These are phyloP conservation scores for Aspergillus ruber DNA, from an alignment of 2,329 filamentous ascomycete species.

Conservation along the genomic window DNA sequence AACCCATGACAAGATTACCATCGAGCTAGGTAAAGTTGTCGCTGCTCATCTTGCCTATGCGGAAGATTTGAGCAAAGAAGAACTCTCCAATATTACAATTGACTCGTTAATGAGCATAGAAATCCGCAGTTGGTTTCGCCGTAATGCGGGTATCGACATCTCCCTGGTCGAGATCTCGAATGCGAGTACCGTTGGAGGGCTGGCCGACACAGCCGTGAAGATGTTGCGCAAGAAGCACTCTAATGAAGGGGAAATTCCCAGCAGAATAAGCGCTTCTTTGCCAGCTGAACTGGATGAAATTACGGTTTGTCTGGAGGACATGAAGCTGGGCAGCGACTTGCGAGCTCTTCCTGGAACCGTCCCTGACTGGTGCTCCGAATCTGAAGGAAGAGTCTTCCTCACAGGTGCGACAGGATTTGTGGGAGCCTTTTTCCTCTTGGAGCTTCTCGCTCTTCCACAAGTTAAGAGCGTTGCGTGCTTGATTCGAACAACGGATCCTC, in stretches of 20 bases:
- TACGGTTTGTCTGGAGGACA: constrained; percentile 3
- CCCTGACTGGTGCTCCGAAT: constrained; percentile 4
- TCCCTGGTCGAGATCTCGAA: constrained; percentile 52
- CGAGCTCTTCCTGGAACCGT: constrained; percentile 1
- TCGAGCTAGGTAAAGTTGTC: constrained; percentile 8
- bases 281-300: not conserved
- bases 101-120: constrained; percentile 26
- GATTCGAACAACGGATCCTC: constrained; percentile 5
- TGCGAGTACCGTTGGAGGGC: constrained; percentile 11
- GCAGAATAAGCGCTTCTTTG: too few relatives aligned
- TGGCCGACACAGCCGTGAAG: constrained; percentile 9
- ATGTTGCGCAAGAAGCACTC: constrained; percentile 9
- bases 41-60: constrained; percentile 5
- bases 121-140: constrained; percentile 21
- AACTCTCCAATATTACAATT: constrained; percentile 15
- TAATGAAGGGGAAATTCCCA: not conserved
- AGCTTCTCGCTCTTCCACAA: constrained; percentile 2
- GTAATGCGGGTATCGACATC: constrained; percentile 19
- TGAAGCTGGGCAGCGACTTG: constrained; percentile 3
- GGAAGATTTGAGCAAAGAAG: constrained; percentile 14
- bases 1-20: constrained; percentile 3
- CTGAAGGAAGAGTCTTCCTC: constrained; percentile 10
- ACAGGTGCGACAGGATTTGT: constrained; percentile 12
- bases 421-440: constrained; percentile 7
- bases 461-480: constrained; percentile 11